Evolutionary conservation across 2,329 filamentous ascomycete genomes (phyloP).

Genomic region (Arthroderma uncinatum): DNA sequence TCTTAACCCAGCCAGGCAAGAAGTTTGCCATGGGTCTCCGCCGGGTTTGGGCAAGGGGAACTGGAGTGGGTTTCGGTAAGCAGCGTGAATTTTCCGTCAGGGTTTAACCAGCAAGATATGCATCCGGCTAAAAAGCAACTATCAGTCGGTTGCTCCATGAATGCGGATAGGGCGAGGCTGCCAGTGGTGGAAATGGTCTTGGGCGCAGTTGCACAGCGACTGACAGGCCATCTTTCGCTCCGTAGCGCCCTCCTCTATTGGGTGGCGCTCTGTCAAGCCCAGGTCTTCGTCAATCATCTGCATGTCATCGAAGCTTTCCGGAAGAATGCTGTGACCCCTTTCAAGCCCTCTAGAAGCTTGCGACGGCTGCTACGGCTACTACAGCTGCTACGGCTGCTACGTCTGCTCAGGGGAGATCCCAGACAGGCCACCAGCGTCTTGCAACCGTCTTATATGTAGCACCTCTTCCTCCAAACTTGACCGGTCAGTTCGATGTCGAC

Average conservation of each 20-base stretch:
- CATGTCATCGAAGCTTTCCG: neutral
- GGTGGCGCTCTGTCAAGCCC: neutral
- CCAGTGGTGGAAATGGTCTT: neutral
- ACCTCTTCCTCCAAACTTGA: neutral
- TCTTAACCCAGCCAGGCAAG: conserved; percentile 5
- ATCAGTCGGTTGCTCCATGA: neutral
- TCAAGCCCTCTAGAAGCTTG: neutral
- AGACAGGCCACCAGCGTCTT: neutral
- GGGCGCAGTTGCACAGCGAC: neutral
- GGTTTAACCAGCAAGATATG: neutral
- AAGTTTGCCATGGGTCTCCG: neutral
- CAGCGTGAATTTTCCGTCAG: neutral
- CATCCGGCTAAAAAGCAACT: neutral
- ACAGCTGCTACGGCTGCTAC: no score
- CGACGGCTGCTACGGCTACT: neutral
- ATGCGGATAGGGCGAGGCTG: neutral
- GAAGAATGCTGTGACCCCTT: no score
- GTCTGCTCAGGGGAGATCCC: neutral
- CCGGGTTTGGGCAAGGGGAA: neutral
- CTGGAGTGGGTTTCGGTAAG: neutral
- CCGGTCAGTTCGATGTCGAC: neutral
- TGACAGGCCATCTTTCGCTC: neutral
- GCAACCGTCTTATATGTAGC: neutral
- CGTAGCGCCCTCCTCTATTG: neutral
- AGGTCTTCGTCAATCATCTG: conserved; percentile 3